Base-by-base conservation (phyloP, 179 eudicot genomes). In the Beta lomatogona region DNA sequence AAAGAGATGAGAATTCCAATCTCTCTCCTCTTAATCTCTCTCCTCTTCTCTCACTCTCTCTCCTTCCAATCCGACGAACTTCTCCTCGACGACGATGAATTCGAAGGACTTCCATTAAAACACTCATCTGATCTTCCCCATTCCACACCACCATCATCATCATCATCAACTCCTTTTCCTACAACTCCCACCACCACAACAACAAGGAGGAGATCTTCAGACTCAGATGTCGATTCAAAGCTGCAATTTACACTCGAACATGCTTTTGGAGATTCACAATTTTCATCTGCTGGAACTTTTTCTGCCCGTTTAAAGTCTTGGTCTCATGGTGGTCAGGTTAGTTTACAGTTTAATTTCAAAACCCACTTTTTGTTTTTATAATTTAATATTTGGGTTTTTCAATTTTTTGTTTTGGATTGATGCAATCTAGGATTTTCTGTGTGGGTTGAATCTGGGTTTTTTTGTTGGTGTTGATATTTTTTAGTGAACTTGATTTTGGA, bases 41-140 rank as follows among this genome's bases (percentile, higher is more conserved):
- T 89, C 71, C 50, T 87, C 45, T 18, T 86, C 3, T 72, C 87
- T 3, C 81, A 82, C 28, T 87, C 90, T 16, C 36, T 75, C 13
- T 84, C 86, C n/a, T 94, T 96, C 76, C 90, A 92, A 82, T 96
- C 99, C 71, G 99, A 94, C 88, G 99, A 96, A 84, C 97, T 94
- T 6, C 85, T 90, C 12, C 68, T 80, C 8, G 98, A 95, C 75
- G 99, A 96, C 82, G 97, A 96, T 0, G 99, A 96, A 71, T 96
- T 93, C 81, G 77, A 75, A 75, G 77, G 77, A 16, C 2, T 28
- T 15, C 9, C 48, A 21, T 14, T 22, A 21, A 9, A n/a, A 53
- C 77, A 52, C 15, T 54, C 59, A 54, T 75, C 77, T 36, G 50
- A 55, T 22, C 13, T 55, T n/a, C 77, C 61, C 2, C 18, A 80